Evolutionary conservation across 108 stramenopile species (phyloP), one percentile per base, ranked within the genome.

Genomic region (Parmales sp.): DNA sequence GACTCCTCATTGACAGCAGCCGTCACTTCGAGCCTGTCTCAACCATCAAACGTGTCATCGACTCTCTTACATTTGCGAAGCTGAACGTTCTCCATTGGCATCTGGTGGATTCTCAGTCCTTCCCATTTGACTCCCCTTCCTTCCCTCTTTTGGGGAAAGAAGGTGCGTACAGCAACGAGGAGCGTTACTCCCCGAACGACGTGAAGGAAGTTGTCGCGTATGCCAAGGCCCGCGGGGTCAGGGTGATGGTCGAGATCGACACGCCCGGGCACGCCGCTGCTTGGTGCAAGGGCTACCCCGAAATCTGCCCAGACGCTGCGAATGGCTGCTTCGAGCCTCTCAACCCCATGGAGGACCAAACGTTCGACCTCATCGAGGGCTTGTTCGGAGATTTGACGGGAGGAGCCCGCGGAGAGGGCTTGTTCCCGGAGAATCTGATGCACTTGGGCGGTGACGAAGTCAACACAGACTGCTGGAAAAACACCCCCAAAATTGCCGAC

Each of bases 401-500:
- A 20, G 34, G 44, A 26, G 38, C 9, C 23, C 9, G 8, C 19
- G 49, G 25, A 16, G 54, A 6, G 38, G 64, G 39, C 64, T 8
- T 83, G 9, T 83, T 83, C 63, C 71, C 76, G 0, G 82, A 84
- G 44, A 69, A 72, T 1, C 71, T 77, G 37, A 51, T 86, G 25
- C 88, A 90, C 72, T 54, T 89, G 2, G 88, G 88, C 37, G 88
- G 88, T n/a, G 85, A 86, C 67, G 88, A 86, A 66, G 85, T 86
- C 38, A 9, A 70, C 22, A 63, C 78, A 20, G 22, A 26, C 36
- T 81, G 82, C 45, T 89, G 85, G 85, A 45, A 65, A 1, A 63
- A 63, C 3, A 51, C 65, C 19, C 45, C 36, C 0, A 28, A 34
- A 0, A 80, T 83, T 49, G 29, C 39, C 0, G 9, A 49, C 41